Conservation (phyloP, 768 basidiomycete species). For the Agaricus bisporus region DNA sequence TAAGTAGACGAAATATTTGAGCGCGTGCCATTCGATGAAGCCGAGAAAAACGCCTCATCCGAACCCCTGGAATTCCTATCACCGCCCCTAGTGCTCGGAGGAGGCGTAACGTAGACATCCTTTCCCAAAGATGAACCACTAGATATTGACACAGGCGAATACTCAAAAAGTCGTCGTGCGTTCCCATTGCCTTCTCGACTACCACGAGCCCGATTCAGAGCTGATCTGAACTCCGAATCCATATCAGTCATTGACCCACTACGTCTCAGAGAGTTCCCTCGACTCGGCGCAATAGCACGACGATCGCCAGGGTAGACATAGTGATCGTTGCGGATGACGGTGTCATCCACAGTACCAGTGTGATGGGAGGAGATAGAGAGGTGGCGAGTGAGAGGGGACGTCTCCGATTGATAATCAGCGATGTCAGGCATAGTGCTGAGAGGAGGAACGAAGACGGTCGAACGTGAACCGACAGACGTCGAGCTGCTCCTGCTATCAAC, state of each 20-base stretch:
- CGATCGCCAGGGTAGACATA: constrained; percentile 71
- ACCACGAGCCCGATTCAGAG: constrained; percentile 37
- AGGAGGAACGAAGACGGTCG: constrained; percentile 75
- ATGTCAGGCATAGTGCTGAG: constrained; percentile 66
- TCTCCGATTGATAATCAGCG: constrained; percentile 43
- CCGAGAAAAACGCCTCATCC: constrained; percentile 36
- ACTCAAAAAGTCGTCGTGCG: constrained; percentile 34
- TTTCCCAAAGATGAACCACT: constrained; percentile 52
- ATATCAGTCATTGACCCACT: constrained; percentile 70
- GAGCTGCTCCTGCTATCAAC: constrained; percentile 38
- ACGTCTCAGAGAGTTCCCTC: constrained; percentile 26
- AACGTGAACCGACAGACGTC: constrained; percentile 53
- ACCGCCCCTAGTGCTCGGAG: constrained; percentile 29
- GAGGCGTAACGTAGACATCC: constrained; percentile 36
- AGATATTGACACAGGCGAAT: constrained; percentile 67
- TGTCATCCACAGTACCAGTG: constrained; percentile 69
- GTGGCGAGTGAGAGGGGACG: constrained; percentile 27
- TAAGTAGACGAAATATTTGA: constrained; percentile 31
- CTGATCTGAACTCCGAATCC: constrained; percentile 47
- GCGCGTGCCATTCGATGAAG: constrained; percentile 25
- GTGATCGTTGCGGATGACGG: constrained; percentile 54
- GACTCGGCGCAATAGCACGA: constrained; percentile 65
- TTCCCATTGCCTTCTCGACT: constrained; percentile 32
- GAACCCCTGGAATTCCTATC: constrained; percentile 27
- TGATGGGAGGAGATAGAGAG: constrained; percentile 53